Base-by-base conservation (phyloP, 2,329 filamentous ascomycete species). In the Colletotrichum limetticola region DNA sequence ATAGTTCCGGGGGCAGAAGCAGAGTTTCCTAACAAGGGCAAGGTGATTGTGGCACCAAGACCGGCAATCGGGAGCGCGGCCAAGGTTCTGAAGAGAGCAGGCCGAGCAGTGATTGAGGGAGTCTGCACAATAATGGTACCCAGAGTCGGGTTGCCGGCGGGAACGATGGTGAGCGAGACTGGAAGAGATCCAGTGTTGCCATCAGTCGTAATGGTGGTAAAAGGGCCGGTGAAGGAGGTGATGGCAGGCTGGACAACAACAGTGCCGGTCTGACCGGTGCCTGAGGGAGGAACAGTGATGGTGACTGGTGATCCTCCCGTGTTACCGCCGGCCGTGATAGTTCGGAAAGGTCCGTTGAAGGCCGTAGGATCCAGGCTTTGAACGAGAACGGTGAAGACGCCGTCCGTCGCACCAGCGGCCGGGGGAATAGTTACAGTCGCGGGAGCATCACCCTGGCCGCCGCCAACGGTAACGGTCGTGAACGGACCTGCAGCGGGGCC, bases 61-160 rank as follows among this genome's bases (percentile, higher is more conserved):
- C 70, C 70, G 1, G 46, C n/a, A 14, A 72, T 61, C 1, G 70
- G 37, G 7, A 61, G 60, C n/a, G 70, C 70, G 19, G 57, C 32
- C 30, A 69, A 4, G 1, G 70, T 72, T 12, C 24, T 52, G 56
- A 72, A 65, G 5, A 46, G 16, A 7, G 35, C 49, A 0, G 66
- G 70, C 6, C 19, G 35, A 5, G n/a, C 66, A 5, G 57, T 37
- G 22, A 12, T 49, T 11, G 59, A 24, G 8, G 71, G 49, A 19
- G 71, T 66, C 8, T 74, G 71, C 1, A 74, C 55, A 16, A 74
- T 67, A 24, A 74, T 46, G 52, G 71, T 74, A 2, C 68, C 71
- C 49, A 66, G 6, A 3, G 71, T 61, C 6, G 71, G 61, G 63
- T 35, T 72, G 1, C 53, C 42, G 19, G 62, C 64, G 5, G 71